Evolutionary conservation across 345 rosid genomes (phyloP).

Genomic region (Aquilaria sinensis): DNA sequence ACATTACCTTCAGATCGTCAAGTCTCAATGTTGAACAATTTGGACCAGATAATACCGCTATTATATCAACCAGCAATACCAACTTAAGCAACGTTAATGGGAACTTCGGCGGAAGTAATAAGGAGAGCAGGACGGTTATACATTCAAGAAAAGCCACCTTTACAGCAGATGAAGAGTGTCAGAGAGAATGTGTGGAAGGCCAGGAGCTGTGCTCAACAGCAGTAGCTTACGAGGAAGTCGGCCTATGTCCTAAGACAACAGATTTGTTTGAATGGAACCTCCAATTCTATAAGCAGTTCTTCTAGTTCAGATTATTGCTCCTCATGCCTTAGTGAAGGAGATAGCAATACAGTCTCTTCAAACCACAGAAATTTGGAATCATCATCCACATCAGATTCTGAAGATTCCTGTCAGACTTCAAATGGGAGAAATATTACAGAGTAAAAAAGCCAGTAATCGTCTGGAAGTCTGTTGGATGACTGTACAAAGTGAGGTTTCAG

Average conservation of each 20-base stretch:
- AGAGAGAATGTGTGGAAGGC: slow-evolving; percentile 27
- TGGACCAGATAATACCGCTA: slow-evolving; percentile 21
- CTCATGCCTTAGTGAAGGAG: slow-evolving; percentile 84
- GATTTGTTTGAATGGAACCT: slow-evolving; percentile 18
- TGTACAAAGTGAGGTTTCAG: slow-evolving; percentile 16
- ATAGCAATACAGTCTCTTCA: slow-evolving; percentile 64
- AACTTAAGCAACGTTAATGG: slow-evolving; percentile 36
- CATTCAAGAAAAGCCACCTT: slow-evolving; percentile 18
- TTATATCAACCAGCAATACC: slow-evolving; percentile 33
- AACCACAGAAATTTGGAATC: slow-evolving; percentile 61
- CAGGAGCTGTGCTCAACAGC: slow-evolving; percentile 25
- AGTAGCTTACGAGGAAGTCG: slow-evolving; percentile 30
- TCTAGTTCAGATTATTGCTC: slow-evolving; percentile 87
- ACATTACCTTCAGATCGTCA: slow-evolving; percentile 46
- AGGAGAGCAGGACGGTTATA: slow-evolving; percentile 16
- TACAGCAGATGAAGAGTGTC: slow-evolving; percentile 28
- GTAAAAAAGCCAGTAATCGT: slow-evolving; percentile 25
- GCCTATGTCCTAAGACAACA: slow-evolving; percentile 24
- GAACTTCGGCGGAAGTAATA: slow-evolving; percentile 33
- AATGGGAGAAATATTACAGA: slow-evolving; percentile 44
- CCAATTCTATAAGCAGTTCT: slow-evolving; percentile 43
- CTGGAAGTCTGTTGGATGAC: slow-evolving; percentile 26
- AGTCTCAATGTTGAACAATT: slow-evolving; percentile 31
- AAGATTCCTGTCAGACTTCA: slow-evolving; percentile 62
- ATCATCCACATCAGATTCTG: slow-evolving; percentile 82